Percentiles rank a stretch among this genome's conserved stretches.
Conservation (phyloP, 2,329 filamentous ascomycete genomes). For the Nemania sp. region DNA sequence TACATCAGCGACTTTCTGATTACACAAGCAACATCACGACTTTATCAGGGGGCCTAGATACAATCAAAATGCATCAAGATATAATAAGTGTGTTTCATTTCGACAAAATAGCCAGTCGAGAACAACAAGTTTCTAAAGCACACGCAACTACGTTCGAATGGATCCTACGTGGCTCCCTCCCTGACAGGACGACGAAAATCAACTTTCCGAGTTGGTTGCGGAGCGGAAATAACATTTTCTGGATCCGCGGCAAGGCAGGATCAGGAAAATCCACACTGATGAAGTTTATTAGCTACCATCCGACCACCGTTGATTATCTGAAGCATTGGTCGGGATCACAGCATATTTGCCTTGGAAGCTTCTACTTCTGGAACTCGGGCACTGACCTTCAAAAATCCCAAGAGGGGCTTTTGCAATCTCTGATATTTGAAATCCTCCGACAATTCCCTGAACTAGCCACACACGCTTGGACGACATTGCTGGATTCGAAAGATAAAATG, state of each 20-base stretch:
- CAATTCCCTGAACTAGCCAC: background rate
- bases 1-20: too few relatives aligned
- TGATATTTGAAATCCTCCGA: background rate
- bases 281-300: slow-evolving; percentile 15
- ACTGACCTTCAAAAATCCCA: background rate
- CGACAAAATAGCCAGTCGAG: too few relatives aligned
- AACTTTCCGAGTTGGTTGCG: background rate
- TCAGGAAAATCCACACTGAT: slow-evolving; percentile 29
- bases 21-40: too few relatives aligned
- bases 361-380: slow-evolving; percentile 43
- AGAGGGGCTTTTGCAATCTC: background rate
- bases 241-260: slow-evolving; percentile 26
- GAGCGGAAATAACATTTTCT: slow-evolving; percentile 7
- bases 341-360: slow-evolving; percentile 32
- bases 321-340: slow-evolving; percentile 33
- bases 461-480: background rate
- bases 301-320: slow-evolving; percentile 26
- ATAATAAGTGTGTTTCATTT: too few relatives aligned
- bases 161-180: too few relatives aligned
- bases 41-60: too few relatives aligned
- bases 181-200: too few relatives aligned
- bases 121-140: background rate
- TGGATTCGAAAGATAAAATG: background rate
- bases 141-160: background rate
- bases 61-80: too few relatives aligned